Base-by-base conservation (phyloP, 2,329 filamentous ascomycete species). In the Cryphonectria parasitica region DNA sequence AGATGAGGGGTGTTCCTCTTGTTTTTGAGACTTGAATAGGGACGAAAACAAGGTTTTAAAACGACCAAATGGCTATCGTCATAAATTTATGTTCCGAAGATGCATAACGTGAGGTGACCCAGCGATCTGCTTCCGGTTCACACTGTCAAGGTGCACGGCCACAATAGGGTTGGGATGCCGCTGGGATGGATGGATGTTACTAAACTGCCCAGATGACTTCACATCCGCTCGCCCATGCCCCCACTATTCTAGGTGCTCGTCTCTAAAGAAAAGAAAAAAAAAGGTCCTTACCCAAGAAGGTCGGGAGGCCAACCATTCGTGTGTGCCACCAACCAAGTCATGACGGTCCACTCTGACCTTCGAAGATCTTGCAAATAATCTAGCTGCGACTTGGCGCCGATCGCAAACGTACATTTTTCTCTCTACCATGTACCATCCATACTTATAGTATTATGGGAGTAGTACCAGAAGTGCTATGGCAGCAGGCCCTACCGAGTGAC, bases 121-220 rank as follows among this genome's bases (percentile, higher is more conserved):
- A 61, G 58, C 34, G 58, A 61, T 61, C 58, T 61, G 58, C 58
- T 61, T 36, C 58, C 58, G 58, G 58, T 39, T 8, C 34, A 34
- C 54, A 25, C 54, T 61, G 58, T 31, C 34, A 39, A 15, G 28
- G 6, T 39, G 58, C 58, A 61, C 58, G 58, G 58, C 58, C 58
- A 61, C 58, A 61, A 4, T 39, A 22, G 58, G 58, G 31, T 39
- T 39, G 58, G 58, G 58, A 25, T 22, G 45, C 22, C n/a, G 22
- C 45, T n/a, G 45, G 45, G 58, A 39, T n/a, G 58, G 31, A n/a
- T n/a, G 58, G 31, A 39, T 19, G 54, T 34, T 13, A 34, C 54
- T 58, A 34, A 34, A 31, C 2, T 11, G 58, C n/a, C 17, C 34
- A 34, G 58, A 61, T 61, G 58, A 61, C 58, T 61, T 61, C 58